Percentiles rank a stretch among this genome's conserved stretches.
Evolutionary conservation across 176 grass and related monocot species (phyloP).

Genomic region (Pontederia paniculata): DNA sequence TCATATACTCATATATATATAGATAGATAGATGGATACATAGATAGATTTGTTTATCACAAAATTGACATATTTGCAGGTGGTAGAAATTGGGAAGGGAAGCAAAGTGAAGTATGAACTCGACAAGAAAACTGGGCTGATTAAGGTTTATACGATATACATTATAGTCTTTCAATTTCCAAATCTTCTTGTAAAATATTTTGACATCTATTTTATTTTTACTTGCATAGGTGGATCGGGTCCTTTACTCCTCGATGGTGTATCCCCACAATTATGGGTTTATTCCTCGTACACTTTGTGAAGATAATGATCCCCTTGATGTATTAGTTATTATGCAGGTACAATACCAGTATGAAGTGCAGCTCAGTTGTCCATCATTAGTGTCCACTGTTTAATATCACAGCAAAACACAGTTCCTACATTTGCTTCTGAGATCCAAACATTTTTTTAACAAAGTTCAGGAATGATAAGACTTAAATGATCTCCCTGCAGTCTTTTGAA

Average conservation of each 20-base stretch:
- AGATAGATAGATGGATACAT: too few species aligned
- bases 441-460: too few species aligned
- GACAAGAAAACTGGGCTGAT: constrained; percentile 98
- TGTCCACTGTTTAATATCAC: too few species aligned
- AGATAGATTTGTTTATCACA: too few species aligned
- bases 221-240: constrained; percentile 69
- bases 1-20: too few species aligned
- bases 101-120: constrained; percentile 96
- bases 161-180: neutral
- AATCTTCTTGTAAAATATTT: neutral
- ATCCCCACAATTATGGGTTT: constrained; percentile 97
- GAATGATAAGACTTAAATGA: too few species aligned
- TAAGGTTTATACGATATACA: constrained; percentile 26
- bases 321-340: constrained; percentile 98
- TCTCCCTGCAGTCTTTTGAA: too few species aligned
- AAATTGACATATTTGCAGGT: constrained; percentile 27
- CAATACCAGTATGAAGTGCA: neutral
- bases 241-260: constrained; percentile 92
- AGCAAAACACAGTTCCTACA: too few species aligned
- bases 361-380: too few species aligned
- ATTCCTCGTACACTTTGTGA: constrained; percentile 96
- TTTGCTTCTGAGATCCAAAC: too few species aligned
- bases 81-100: constrained; percentile 84
- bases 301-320: constrained; percentile 92
- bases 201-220: constrained; percentile 1